A percentile compares a stretch with the other conserved stretches of the same genome.
Evolutionary conservation across 805 yeast species (phyloP).

Genomic region (Blastobotrys mokoenaii): DNA sequence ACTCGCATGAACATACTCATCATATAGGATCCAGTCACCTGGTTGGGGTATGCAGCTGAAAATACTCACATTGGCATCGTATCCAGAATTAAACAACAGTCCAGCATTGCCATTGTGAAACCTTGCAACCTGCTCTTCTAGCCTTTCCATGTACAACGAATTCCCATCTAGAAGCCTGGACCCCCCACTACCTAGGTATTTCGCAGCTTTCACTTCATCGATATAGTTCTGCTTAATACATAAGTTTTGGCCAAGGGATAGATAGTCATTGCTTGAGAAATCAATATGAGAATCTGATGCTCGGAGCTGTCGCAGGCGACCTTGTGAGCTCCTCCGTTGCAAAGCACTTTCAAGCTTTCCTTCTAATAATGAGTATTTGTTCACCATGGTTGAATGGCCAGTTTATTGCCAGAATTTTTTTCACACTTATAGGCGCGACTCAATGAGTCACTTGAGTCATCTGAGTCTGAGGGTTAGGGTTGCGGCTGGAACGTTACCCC

Average conservation of each 20-base stretch:
- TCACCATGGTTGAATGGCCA: neutral
- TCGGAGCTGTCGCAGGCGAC: neutral
- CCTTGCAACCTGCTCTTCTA: slow-evolving; percentile 13
- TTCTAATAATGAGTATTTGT: no score
- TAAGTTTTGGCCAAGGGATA: slow-evolving; percentile 10
- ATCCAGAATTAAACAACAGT: slow-evolving; percentile 20
- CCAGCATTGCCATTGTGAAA: slow-evolving; percentile 18
- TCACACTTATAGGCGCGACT: no score
- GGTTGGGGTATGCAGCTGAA: slow-evolving; percentile 19
- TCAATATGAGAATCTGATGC: slow-evolving; percentile 5
- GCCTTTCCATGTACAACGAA: slow-evolving; percentile 13
- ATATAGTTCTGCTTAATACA: slow-evolving; percentile 8
- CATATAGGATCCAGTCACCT: slow-evolving; percentile 18
- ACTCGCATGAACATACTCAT: slow-evolving; percentile 22
- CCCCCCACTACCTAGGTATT: slow-evolving; percentile 18
- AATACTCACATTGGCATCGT: slow-evolving; percentile 19
- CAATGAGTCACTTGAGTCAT: slow-evolving; percentile 8
- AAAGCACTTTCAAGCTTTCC: no score
- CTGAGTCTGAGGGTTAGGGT: neutral
- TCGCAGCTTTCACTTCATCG: slow-evolving; percentile 3
- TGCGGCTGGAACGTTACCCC: no score
- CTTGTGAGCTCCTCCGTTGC: neutral
- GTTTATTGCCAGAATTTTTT: no score
- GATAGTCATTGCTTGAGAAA: slow-evolving; percentile 20
- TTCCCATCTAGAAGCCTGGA: slow-evolving; percentile 22